Evolutionary conservation across 768 basidiomycete species (phyloP).

Genomic region (Russula dissimulans): DNA sequence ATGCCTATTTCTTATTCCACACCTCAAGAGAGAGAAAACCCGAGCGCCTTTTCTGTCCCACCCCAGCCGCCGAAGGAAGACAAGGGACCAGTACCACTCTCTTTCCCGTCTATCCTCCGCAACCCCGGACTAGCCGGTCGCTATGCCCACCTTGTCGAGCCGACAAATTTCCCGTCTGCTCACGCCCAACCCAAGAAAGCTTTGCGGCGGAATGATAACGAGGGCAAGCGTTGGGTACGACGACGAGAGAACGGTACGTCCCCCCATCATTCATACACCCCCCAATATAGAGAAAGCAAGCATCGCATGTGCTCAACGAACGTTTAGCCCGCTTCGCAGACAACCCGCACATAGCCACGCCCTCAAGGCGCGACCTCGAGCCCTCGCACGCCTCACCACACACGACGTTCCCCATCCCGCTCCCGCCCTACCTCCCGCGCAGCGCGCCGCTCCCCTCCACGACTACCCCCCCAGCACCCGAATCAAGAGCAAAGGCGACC

Average conservation of each 20-base stretch:
- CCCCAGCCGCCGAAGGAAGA: background rate
- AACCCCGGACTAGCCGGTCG: slow-evolving; percentile 44
- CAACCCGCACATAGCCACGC: slow-evolving; percentile 64
- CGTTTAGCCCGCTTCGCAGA: slow-evolving; percentile 56
- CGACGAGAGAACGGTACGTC: slow-evolving; percentile 68
- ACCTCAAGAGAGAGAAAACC: background rate
- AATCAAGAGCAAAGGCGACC: slow-evolving; percentile 44
- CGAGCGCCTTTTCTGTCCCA: background rate
- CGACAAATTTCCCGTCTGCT: background rate
- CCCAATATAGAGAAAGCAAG: background rate
- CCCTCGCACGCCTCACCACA: slow-evolving; percentile 35
- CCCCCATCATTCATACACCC: background rate
- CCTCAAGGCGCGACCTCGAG: slow-evolving; percentile 47
- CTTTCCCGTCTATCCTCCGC: slow-evolving; percentile 64
- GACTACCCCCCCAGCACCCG: slow-evolving; percentile 25
- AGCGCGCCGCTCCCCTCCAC: slow-evolving; percentile 43
- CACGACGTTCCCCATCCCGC: slow-evolving; percentile 67
- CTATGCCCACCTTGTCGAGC: slow-evolving; percentile 41
- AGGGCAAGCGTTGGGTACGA: slow-evolving; percentile 70
- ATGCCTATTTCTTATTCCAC: background rate
- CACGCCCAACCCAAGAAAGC: slow-evolving; percentile 31
- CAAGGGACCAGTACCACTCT: slow-evolving; percentile 41
- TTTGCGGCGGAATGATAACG: slow-evolving; percentile 45
- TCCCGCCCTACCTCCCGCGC: slow-evolving; percentile 63
- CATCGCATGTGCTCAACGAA: background rate